phyloP scores from a whole-genome alignment of 306 rosid species.

The Cucurbita moschata region DNA sequence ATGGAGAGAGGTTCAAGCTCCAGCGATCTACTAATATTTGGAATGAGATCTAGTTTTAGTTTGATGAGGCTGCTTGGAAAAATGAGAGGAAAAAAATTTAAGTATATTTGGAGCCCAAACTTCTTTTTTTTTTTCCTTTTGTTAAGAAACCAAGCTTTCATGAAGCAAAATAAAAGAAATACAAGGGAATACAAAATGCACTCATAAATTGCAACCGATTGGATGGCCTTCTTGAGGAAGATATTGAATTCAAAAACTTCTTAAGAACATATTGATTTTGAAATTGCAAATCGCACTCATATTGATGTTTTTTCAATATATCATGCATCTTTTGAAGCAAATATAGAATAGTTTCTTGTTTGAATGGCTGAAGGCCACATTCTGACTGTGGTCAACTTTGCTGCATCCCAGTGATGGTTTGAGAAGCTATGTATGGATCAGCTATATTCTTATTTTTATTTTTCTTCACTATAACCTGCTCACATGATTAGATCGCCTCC shows the following conservation, averaged over 20 bases:
- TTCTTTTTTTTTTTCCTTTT: no score
- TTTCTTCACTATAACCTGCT: neutral
- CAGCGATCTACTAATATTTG: neutral
- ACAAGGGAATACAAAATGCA: neutral
- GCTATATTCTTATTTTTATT: neutral
- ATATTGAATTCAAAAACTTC: neutral
- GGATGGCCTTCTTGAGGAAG: neutral
- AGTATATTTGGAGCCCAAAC: neutral
- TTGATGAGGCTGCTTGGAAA: no score
- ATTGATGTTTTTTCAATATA: no score
- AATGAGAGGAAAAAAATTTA: no score
- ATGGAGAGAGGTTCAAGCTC: neutral
- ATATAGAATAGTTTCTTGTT: neutral
- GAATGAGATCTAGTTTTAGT: neutral
- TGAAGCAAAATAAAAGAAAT: neutral
- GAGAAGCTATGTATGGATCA: neutral
- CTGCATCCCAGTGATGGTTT: no score
- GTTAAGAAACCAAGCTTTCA: neutral
- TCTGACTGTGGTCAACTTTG: no score
- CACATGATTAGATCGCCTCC: slow-evolving; percentile 10
- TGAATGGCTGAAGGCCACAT: neutral
- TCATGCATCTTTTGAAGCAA: neutral
- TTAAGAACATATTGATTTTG: neutral
- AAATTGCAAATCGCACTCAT: neutral
- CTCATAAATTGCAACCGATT: neutral